A percentile compares a stretch with the other conserved stretches of the same genome.
Conservation (phyloP, 2,329 filamentous ascomycete species). For the Lachnellula arida region DNA sequence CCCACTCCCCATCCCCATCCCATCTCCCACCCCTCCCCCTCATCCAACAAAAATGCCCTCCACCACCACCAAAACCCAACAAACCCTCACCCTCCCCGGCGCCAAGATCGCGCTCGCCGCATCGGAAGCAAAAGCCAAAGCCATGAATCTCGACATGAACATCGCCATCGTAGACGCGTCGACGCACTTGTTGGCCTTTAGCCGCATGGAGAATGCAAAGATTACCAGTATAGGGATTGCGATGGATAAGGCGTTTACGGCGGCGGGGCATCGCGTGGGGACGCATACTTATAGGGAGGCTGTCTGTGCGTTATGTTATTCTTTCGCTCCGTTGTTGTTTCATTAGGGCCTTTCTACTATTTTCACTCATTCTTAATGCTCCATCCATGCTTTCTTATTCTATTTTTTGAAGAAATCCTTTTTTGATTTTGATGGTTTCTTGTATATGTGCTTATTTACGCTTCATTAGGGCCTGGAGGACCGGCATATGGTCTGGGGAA, state of each 20-base stretch:
- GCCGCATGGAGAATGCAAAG: slow-evolving; percentile 25
- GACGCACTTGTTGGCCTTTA: slow-evolving; percentile 25
- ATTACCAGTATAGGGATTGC: slow-evolving; percentile 16
- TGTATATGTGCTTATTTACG: neutral
- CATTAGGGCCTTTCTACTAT: no score
- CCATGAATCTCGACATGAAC: slow-evolving; percentile 26
- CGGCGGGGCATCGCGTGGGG: slow-evolving; percentile 47
- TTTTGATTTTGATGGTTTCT: neutral
- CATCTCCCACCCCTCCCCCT: neutral
- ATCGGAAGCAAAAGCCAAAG: slow-evolving; percentile 20
- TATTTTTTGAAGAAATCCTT: neutral
- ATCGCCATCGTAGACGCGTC: slow-evolving; percentile 28
- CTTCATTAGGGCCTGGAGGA: neutral
- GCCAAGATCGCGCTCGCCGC: slow-evolving; percentile 26
- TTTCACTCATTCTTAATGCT: no score
- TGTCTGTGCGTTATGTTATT: slow-evolving; percentile 17
- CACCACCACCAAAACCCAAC: slow-evolving; percentile 14
- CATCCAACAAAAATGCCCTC: neutral
- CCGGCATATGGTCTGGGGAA: slow-evolving; percentile 37
- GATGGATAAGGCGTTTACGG: slow-evolving; percentile 48
- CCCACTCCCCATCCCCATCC: no score
- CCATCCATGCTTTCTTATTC: no score
- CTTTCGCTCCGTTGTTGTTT: no score
- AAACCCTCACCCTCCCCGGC: slow-evolving; percentile 24
- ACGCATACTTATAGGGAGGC: slow-evolving; percentile 49